phyloP scores from a whole-genome alignment of 2,329 filamentous ascomycete species.

The Phaeophleospora eucalypticola region DNA sequence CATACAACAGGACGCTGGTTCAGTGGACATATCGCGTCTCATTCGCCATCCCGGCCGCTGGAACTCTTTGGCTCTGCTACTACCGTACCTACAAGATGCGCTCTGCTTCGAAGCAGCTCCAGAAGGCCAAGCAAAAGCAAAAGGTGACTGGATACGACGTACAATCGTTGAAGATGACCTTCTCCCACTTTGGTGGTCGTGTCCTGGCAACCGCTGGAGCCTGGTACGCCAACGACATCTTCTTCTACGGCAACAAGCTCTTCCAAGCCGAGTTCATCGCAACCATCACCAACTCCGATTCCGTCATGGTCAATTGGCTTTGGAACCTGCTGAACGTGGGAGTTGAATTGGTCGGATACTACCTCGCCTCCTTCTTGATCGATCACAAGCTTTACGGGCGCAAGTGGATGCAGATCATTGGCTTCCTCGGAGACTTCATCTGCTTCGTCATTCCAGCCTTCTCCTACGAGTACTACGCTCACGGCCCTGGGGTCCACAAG shows the following conservation, averaged over 20 bases:
- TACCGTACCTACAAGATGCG: constrained; percentile 95
- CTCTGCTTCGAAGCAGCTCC: constrained; percentile 76
- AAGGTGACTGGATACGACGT: constrained; percentile 90
- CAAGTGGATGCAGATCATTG: constrained; percentile 93
- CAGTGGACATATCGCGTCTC: constrained; percentile 92
- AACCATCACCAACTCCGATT: constrained; percentile 60
- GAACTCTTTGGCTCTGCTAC: constrained; percentile 92
- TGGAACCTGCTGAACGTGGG: constrained; percentile 91
- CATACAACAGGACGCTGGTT: constrained; percentile 71
- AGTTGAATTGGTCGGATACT: constrained; percentile 84
- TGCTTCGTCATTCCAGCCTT: constrained; percentile 91
- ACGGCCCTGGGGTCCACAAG: constrained; percentile 65
- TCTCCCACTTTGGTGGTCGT: constrained; percentile 79
- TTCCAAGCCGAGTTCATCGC: constrained; percentile 89
- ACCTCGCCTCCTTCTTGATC: constrained; percentile 80
- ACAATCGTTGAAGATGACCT: constrained; percentile 72
- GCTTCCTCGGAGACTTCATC: constrained; percentile 89
- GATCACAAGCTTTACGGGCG: constrained; percentile 96
- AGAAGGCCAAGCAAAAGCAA: constrained; percentile 76
- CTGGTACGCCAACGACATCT: constrained; percentile 97
- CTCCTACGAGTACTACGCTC: constrained; percentile 78
- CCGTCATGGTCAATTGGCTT: constrained; percentile 81
- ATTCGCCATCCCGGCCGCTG: constrained; percentile 84
- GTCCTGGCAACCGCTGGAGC: constrained; percentile 79
- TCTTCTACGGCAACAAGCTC: constrained; percentile 99